These are phyloP conservation scores for Diaporthe vaccinii DNA, from an alignment of 2,329 filamentous ascomycete species.

Conservation along the genomic window DNA sequence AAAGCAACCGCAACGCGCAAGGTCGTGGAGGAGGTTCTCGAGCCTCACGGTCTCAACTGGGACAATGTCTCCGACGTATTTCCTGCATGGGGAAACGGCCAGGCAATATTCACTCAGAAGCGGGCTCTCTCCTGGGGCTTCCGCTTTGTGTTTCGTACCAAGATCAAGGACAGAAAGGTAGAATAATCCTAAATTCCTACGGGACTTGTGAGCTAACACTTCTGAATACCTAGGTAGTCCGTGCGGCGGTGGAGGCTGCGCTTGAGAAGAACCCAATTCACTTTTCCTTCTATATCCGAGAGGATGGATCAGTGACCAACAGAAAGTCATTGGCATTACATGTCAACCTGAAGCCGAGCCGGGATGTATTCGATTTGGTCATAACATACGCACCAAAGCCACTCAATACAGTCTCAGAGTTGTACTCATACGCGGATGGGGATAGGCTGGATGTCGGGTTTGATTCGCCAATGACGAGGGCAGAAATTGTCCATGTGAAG, in stretches of 20 bases:
- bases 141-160: slow-evolving; percentile 1
- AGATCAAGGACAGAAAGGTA: slow-evolving; percentile 6
- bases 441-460: neutral
- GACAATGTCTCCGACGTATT: slow-evolving; percentile 2
- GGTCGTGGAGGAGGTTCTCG: slow-evolving; percentile 1
- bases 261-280: slow-evolving; percentile 13
- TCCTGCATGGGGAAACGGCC: slow-evolving; percentile 5
- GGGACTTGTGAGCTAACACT: neutral
- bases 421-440: neutral
- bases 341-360: slow-evolving; percentile 9
- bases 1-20: neutral
- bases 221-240: neutral
- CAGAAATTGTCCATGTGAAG: neutral
- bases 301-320: slow-evolving; percentile 25
- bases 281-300: neutral
- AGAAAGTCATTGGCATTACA: slow-evolving; percentile 2
- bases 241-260: slow-evolving; percentile 11
- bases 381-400: slow-evolving; percentile 18
- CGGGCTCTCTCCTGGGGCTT: slow-evolving; percentile 14
- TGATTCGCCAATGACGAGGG: neutral
- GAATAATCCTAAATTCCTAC: neutral
- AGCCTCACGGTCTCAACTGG: slow-evolving; percentile 4
- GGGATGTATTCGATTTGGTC: neutral
- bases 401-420: neutral
- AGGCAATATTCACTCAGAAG: slow-evolving; percentile 23